These are phyloP conservation scores for Anaeromyces robustus DNA, from an alignment of 192 early-diverging fungal species.

Conservation along the genomic window DNA sequence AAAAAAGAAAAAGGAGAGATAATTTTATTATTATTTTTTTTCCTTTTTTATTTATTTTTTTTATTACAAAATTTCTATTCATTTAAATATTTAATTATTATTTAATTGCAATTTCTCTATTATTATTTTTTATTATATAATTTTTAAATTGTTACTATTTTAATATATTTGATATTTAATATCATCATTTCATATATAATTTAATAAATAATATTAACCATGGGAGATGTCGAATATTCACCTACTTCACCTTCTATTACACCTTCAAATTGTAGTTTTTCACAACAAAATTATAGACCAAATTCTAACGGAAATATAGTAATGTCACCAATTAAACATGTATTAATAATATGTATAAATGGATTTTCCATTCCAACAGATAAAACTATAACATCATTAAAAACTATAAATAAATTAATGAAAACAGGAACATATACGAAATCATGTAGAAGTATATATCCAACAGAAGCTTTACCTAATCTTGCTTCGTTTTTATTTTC, in stretches of 20 bases:
- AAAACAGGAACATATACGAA: not conserved
- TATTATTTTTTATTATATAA: too few species aligned
- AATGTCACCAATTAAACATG: not conserved
- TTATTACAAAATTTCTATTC: too few species aligned
- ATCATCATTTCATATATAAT: too few species aligned
- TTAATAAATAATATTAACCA: not conserved
- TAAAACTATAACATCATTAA: not conserved
- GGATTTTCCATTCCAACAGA: not conserved
- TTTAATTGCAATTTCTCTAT: too few species aligned
- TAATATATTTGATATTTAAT: too few species aligned
- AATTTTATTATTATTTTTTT: too few species aligned
- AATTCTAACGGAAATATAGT: not conserved
- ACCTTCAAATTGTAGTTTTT: not conserved
- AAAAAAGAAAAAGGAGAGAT: too few species aligned
- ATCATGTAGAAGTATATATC: not conserved
- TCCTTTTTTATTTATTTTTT: too few species aligned
- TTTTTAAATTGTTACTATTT: too few species aligned
- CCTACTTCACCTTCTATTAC: not conserved
- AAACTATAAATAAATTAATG: not conserved
- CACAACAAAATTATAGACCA: not conserved
- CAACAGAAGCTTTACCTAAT: not conserved
- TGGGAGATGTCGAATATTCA: not conserved
- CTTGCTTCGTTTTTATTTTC: not conserved
- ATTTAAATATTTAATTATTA: too few species aligned
- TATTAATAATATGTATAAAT: not conserved